Conservation (phyloP, 176 grass and related monocot species). For the Lolium perenne region DNA sequence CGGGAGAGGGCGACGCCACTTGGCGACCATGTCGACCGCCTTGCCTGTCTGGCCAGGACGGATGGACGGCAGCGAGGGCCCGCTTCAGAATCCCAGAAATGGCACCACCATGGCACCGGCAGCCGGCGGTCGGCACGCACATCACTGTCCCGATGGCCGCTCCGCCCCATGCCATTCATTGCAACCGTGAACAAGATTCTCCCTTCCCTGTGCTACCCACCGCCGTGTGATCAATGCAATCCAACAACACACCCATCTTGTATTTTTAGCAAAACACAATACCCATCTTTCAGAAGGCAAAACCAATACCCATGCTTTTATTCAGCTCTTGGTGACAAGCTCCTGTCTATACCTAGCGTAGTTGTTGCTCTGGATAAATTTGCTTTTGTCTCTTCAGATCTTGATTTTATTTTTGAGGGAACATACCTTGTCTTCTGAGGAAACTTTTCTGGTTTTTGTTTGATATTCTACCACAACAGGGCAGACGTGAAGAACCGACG, state of each 20-base stretch:
- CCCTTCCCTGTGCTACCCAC: background rate
- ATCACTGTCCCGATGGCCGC: background rate
- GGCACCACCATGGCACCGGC: background rate
- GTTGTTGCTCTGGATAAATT: background rate
- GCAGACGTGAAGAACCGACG: slow-evolving; percentile 20
- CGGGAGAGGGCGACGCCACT: background rate
- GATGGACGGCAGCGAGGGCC: background rate
- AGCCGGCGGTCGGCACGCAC: background rate
- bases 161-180: background rate
- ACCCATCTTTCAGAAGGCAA: background rate
- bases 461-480: background rate
- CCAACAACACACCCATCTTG: background rate
- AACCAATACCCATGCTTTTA: background rate
- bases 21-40: background rate
- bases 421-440: background rate
- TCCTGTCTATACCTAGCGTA: background rate
- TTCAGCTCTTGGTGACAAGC: background rate
- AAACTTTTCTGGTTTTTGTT: background rate
- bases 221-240: background rate
- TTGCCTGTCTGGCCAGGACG: background rate
- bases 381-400: background rate
- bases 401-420: background rate
- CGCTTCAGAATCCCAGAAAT: background rate
- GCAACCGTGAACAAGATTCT: background rate
- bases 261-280: background rate